These are phyloP conservation scores for Rhynchospora tenuis DNA, from an alignment of 176 grass and related monocot genomes.

Conservation along the genomic window DNA sequence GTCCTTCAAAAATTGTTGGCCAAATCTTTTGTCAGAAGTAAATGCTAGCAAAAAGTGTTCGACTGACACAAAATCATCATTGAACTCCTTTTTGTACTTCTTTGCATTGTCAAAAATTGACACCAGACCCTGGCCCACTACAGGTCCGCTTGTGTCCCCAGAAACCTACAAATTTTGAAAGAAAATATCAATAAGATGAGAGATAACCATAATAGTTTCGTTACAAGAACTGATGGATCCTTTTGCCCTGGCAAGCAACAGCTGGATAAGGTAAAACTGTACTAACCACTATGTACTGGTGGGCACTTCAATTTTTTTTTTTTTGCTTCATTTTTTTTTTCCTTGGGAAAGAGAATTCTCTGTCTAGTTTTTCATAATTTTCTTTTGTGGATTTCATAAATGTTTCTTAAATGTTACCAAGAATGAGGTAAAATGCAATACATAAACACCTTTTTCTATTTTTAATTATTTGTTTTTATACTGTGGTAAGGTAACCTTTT, in stretches of 20 bases:
- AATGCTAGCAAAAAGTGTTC: slow-evolving; percentile 82
- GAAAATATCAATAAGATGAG: background rate
- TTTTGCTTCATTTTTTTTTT: background rate
- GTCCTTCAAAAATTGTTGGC: slow-evolving; percentile 70
- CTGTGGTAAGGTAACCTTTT: background rate
- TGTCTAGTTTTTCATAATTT: background rate
- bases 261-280: background rate
- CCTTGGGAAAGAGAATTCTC: background rate
- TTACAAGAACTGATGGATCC: background rate
- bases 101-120: slow-evolving; percentile 66
- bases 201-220: background rate
- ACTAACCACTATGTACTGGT: background rate
- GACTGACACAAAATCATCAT: slow-evolving; percentile 84
- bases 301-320: background rate
- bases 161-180: slow-evolving; percentile 43
- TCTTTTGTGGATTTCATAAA: background rate
- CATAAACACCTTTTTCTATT: background rate
- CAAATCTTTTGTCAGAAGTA: slow-evolving; percentile 76
- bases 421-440: background rate
- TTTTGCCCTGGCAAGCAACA: background rate
- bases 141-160: slow-evolving; percentile 67
- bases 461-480: background rate
- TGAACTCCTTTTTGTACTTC: slow-evolving; percentile 75
- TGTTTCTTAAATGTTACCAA: background rate
- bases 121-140: slow-evolving; percentile 64